These are phyloP conservation scores for Pyrenochaeta sp. DNA, from an alignment of 2,329 filamentous ascomycete species.

Conservation along the genomic window DNA sequence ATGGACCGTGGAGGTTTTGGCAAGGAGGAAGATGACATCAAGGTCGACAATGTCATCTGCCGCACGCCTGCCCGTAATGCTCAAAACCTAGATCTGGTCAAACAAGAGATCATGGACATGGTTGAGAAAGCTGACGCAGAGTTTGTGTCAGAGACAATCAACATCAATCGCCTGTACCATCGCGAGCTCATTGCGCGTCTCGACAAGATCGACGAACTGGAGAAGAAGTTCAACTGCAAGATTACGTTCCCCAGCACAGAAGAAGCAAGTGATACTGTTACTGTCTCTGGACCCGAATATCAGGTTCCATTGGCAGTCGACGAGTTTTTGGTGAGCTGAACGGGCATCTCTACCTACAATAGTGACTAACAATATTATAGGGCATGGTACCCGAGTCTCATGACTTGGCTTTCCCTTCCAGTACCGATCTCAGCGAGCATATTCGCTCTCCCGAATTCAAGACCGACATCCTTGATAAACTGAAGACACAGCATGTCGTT, in stretches of 20 bases:
- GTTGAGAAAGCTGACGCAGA: constrained; percentile 97
- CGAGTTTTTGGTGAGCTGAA: constrained; percentile 74
- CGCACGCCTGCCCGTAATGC: constrained; percentile 96
- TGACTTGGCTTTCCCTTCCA: constrained; percentile 83
- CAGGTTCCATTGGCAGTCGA: constrained; percentile 97
- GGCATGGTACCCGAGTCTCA: constrained; percentile 98
- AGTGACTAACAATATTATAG: constrained; percentile 54
- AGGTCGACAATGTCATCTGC: constrained; percentile 98
- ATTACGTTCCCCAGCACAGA: constrained; percentile 98
- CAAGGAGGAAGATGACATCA: constrained; percentile 96
- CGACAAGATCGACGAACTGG: constrained; percentile 87
- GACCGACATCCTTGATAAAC: constrained; percentile 79
- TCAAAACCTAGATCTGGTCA: constrained; percentile 94
- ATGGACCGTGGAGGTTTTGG: constrained; percentile 96
- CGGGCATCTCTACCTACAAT: neutral
- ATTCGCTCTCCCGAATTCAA: constrained; percentile 83
- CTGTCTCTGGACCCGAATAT: constrained; percentile 95
- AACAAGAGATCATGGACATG: constrained; percentile 99
- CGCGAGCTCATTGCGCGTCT: constrained; percentile 90
- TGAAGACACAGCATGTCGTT: constrained; percentile 91
- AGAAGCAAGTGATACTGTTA: constrained; percentile 94
- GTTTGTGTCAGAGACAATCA: constrained; percentile 92
- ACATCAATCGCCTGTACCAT: constrained; percentile 93
- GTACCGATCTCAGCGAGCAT: constrained; percentile 78
- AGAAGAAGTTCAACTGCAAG: constrained; percentile 99